Base-by-base conservation (phyloP, 148 eudicot species). In the Camellia japonica region DNA sequence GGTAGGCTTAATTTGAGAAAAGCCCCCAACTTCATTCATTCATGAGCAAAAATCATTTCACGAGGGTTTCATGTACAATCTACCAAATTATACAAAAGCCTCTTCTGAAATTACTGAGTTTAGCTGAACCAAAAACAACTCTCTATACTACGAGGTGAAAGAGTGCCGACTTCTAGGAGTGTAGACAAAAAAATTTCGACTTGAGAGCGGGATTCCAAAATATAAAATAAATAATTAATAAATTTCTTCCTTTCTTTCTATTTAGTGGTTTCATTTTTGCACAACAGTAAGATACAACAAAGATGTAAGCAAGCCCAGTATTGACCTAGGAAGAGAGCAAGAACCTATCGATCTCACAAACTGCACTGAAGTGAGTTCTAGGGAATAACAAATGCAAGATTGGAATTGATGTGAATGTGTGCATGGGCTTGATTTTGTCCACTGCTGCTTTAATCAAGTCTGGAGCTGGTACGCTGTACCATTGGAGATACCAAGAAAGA, bases 401-500 rank as follows among this genome's bases (percentile, higher is more conserved):
- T 65, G 99, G 98, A 67, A 86, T 80, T 2, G 85, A 84, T 14
- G 90, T 79, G 46, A 90, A 73, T 49, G 73, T 79, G 60, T 74
- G 77, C 80, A 81, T 49, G 64, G 79, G 81, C 70, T 88, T 84
- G 63, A 92, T 75, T 63, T 82, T 94, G 74, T 86, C 90, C 6
- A 84, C 49, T 44, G 90, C 87, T 63, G 68, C 78, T 76, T 68
- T 85, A 19, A 94, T 72, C 79, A 81, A 83, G 64, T 85, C 58
- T 38, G 94, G 91, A 51, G 98, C 67, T 1, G 99, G 99, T 52
- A 96, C 89, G 46, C 76, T 62, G 73, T 85, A 94, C 99, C 99
- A 94, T 47, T 90, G 90, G 38, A 96, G 92, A 87, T 94, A 94
- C 99, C 97, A 92, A n/a, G 98, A 90, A 68, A 96, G 93, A 20